These are phyloP conservation scores for Puya raimondii DNA, from an alignment of 176 grass and related monocot genomes.

Conservation along the genomic window DNA sequence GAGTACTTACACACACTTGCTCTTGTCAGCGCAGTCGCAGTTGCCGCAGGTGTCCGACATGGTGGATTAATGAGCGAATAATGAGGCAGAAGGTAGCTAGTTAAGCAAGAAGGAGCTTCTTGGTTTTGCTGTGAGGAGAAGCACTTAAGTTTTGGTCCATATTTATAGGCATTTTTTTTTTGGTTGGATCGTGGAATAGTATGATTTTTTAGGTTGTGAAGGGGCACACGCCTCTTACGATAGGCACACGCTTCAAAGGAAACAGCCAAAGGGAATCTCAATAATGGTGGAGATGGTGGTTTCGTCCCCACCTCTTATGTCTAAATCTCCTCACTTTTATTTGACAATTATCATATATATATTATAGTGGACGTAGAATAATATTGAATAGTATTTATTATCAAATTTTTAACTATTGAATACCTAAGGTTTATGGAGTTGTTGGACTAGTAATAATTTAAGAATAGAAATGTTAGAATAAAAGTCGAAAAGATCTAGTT, in stretches of 20 bases:
- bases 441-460: too few species aligned
- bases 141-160: not conserved
- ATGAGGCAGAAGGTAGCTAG: not conserved
- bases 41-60: conserved; percentile 79
- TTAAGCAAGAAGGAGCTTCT: not conserved
- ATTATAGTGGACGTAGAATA: too few species aligned
- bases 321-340: not conserved
- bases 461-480: too few species aligned
- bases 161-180: not conserved
- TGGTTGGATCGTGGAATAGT: not conserved
- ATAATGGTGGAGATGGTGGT: not conserved
- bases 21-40: conserved; percentile 90
- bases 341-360: not conserved
- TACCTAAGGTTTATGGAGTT: too few species aligned
- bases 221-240: not conserved
- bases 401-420: too few species aligned
- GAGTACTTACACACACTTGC: conserved; percentile 53
- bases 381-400: too few species aligned
- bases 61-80: not conserved
- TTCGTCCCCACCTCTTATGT: not conserved
- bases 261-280: not conserved
- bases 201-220: not conserved
- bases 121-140: not conserved
- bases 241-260: not conserved
- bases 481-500: too few species aligned